A percentile compares a stretch with the other conserved stretches of the same genome.
These are phyloP conservation scores for Phlebiopsis gigantea DNA, from an alignment of 768 basidiomycete genomes.

Conservation along the genomic window DNA sequence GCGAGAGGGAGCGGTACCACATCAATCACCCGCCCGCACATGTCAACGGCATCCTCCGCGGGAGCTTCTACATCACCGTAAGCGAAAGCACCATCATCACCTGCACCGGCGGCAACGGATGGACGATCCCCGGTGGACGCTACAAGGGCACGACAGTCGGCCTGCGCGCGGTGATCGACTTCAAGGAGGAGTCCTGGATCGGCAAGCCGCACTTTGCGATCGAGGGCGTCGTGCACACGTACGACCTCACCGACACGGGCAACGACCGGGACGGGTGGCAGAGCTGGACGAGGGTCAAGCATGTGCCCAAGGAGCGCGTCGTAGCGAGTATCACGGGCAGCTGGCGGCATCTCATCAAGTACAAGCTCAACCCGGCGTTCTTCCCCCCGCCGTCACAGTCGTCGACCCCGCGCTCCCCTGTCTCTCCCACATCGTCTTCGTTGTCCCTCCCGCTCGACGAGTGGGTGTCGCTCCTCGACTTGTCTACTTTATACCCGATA, in stretches of 20 bases:
- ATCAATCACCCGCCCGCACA: constrained; percentile 86
- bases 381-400: constrained; percentile 36
- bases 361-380: constrained; percentile 39
- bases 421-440: not conserved
- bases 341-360: constrained; percentile 82
- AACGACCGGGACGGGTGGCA: constrained; percentile 49
- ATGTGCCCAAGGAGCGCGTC: constrained; percentile 74
- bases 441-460: not conserved
- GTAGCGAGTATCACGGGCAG: constrained; percentile 84
- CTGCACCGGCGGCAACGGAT: constrained; percentile 51
- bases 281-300: constrained; percentile 83
- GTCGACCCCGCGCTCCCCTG: not conserved
- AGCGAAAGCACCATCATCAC: constrained; percentile 77
- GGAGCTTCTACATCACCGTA: constrained; percentile 88
- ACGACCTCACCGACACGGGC: constrained; percentile 51
- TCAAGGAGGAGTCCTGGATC: constrained; percentile 98
- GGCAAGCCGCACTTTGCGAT: constrained; percentile 79
- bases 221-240: constrained; percentile 88
- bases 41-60: constrained; percentile 90
- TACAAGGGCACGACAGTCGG: constrained; percentile 29
- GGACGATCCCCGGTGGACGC: not conserved
- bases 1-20: constrained; percentile 76
- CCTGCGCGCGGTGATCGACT: constrained; percentile 82
- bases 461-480: constrained; percentile 70
- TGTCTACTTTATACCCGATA: constrained; percentile 61